Base-by-base conservation (phyloP, 139 green algal genomes). In the Pycnococcus provasolii region DNA sequence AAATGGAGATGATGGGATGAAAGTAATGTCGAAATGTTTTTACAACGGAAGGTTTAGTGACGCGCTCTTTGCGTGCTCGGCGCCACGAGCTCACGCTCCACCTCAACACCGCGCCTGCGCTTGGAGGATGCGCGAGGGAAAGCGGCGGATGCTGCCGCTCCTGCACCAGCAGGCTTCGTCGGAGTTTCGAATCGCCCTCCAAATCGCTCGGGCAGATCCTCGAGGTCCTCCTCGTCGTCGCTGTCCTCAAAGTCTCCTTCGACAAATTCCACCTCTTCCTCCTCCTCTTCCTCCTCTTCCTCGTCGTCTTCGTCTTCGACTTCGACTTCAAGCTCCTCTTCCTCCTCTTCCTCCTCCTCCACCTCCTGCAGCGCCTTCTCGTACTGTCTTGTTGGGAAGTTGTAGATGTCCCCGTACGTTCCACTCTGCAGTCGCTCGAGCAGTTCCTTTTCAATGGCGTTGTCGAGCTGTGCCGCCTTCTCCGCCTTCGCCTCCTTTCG, bases 401-500 rank as follows among this genome's bases (percentile, higher is more conserved):
- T 98, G 80, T 97, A 97, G 67, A 98, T 97, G 79, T 98, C 92
- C 13, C 90, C 88, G 67, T 99, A 99, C 0, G 89, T 97, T n/a
- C 94, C 94, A 6, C 42, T 79, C 70, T 97, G 80, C 65, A 99
- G 73, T 42, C 94, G 80, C 58, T 91, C 83, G 40, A 98, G 83
- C 72, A 99, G 87, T 80, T 96, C 76, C 64, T 80, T 77, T 58
- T 83, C 72, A 48, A 83, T 76, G 4, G 68, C 59, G 67, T 76
- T 82, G 47, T 97, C 90, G 59, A 99, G 75, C 52, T 90, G 77
- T 1, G 92, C 92, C 3, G 90, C 93, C 44, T 79, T 74, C 81
- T 96, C 80, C 4, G 50, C 93, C 73, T 95, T 96, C 37, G 84
- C 85, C 75, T 98, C 93, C 3, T 79, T 81, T 40, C 85, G 77